phyloP scores from a whole-genome alignment of 2,329 filamentous ascomycete species.

The Eutypa lata region DNA sequence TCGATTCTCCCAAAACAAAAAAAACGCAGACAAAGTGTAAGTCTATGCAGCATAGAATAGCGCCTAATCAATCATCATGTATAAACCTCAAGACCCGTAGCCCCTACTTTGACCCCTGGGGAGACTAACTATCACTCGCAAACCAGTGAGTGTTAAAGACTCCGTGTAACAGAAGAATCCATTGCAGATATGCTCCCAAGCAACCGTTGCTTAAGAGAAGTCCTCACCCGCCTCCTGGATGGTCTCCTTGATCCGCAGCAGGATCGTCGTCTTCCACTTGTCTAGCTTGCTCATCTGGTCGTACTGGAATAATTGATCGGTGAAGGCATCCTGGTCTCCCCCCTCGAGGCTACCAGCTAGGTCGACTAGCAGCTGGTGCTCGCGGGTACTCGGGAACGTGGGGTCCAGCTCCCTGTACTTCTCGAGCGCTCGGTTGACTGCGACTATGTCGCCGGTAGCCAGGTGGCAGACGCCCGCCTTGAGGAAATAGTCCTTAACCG shows the following conservation, averaged over 20 bases:
- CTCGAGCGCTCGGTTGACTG: slow-evolving; percentile 74
- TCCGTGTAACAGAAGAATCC: not conserved
- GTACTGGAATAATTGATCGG: slow-evolving; percentile 83
- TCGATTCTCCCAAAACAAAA: not conserved
- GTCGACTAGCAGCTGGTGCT: slow-evolving; percentile 78
- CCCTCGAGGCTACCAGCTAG: slow-evolving; percentile 71
- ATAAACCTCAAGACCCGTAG: too few species aligned
- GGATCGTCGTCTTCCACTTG: slow-evolving; percentile 91
- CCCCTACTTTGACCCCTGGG: too few species aligned
- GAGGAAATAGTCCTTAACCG: slow-evolving; percentile 91
- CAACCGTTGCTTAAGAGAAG: slow-evolving; percentile 24
- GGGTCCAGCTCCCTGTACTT: slow-evolving; percentile 78
- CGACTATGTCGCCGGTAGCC: slow-evolving; percentile 69
- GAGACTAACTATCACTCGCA: too few species aligned
- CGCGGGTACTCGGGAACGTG: slow-evolving; percentile 71
- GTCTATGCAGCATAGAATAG: not conserved
- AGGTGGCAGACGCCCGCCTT: slow-evolving; percentile 93
- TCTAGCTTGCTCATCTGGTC: slow-evolving; percentile 92
- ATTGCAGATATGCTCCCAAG: not conserved
- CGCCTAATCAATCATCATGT: not conserved
- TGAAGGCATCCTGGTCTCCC: slow-evolving; percentile 77
- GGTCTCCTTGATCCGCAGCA: slow-evolving; percentile 77
- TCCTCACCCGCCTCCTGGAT: slow-evolving; percentile 57
- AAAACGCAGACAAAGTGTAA: not conserved
- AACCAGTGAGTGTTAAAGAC: not conserved